Evolutionary conservation across 768 basidiomycete species (phyloP).

Genomic region (Trametes cinnabarina): DNA sequence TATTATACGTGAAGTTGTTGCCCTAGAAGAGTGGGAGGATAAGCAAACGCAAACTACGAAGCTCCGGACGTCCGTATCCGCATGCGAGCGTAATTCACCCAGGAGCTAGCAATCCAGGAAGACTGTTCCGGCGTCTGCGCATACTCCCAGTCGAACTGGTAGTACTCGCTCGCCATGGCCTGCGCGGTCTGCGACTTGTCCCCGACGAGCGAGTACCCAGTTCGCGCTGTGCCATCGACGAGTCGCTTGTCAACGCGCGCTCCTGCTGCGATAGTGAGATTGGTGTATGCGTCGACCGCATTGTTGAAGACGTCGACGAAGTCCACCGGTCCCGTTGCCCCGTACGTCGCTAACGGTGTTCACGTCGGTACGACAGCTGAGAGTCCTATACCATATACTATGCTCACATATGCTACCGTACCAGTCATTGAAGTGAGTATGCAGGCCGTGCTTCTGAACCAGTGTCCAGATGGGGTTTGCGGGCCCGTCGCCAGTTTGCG

Average conservation of each 20-base stretch:
- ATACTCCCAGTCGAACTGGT: conserved; percentile 46
- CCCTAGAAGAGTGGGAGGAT: conserved; percentile 40
- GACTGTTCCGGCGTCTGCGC: conserved; percentile 52
- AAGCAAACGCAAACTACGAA: background rate
- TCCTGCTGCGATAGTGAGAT: conserved; percentile 42
- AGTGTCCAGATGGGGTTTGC: conserved; percentile 57
- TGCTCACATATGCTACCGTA: conserved; percentile 28
- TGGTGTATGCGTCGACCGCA: conserved; percentile 37
- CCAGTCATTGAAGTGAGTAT: conserved; percentile 40
- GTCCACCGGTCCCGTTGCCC: conserved; percentile 45
- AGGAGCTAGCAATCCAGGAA: conserved; percentile 47
- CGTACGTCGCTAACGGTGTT: conserved; percentile 46
- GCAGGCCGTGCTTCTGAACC: conserved; percentile 48
- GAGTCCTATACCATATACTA: too few species aligned
- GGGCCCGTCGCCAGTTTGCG: conserved; percentile 42
- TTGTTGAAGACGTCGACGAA: conserved; percentile 44
- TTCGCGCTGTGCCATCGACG: conserved; percentile 49
- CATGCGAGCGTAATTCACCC: conserved; percentile 36
- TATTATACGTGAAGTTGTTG: conserved; percentile 58
- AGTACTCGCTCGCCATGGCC: conserved; percentile 57
- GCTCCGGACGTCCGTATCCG: too few species aligned
- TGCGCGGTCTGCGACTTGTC: conserved; percentile 44
- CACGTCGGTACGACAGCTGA: conserved; percentile 6
- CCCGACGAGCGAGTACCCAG: conserved; percentile 49
- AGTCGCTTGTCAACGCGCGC: conserved; percentile 37